These are phyloP conservation scores for Harrya chromipes DNA, from an alignment of 768 basidiomycete species.

Conservation along the genomic window DNA sequence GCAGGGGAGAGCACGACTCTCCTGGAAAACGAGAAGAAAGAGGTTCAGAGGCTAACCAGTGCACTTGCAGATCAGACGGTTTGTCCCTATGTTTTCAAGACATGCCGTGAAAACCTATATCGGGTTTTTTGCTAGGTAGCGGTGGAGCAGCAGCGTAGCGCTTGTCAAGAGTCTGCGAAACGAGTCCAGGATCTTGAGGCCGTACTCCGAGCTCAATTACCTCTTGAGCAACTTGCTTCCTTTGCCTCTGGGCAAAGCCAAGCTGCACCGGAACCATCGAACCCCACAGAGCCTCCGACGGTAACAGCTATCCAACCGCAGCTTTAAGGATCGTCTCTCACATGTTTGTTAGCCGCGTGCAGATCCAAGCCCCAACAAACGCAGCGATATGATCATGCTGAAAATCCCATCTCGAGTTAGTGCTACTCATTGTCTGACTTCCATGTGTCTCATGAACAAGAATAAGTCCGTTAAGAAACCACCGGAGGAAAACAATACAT, in stretches of 20 bases:
- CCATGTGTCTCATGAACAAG: not conserved
- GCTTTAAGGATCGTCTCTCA: conserved; percentile 4
- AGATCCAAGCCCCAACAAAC: conserved; percentile 9
- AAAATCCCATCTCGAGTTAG: conserved; percentile 24
- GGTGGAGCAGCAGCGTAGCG: conserved; percentile 10
- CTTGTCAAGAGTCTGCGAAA: conserved; percentile 11
- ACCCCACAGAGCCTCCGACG: conserved; percentile 1
- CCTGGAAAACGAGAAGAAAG: conserved; percentile 14
- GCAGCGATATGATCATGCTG: conserved; percentile 20
- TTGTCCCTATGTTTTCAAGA: conserved; percentile 4
- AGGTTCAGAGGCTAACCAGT: conserved; percentile 8
- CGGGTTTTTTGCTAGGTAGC: conserved; percentile 7
- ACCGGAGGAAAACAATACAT: not conserved
- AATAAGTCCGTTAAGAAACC: conserved; percentile 11
- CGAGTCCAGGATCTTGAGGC: conserved; percentile 18
- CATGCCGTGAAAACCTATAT: not conserved
- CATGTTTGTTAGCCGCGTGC: conserved; percentile 4
- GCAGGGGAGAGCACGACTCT: conserved; percentile 8
- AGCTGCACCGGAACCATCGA: not conserved
- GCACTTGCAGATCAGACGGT: conserved; percentile 23
- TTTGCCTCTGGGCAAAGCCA: conserved; percentile 6
- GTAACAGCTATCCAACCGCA: conserved; percentile 5
- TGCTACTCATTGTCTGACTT: not conserved
- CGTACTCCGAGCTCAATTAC: conserved; percentile 15
- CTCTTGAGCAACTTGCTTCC: conserved; percentile 19